Conservation (phyloP, 2,329 filamentous ascomycete genomes). For the Hawksworthiomyces lignivorus region DNA sequence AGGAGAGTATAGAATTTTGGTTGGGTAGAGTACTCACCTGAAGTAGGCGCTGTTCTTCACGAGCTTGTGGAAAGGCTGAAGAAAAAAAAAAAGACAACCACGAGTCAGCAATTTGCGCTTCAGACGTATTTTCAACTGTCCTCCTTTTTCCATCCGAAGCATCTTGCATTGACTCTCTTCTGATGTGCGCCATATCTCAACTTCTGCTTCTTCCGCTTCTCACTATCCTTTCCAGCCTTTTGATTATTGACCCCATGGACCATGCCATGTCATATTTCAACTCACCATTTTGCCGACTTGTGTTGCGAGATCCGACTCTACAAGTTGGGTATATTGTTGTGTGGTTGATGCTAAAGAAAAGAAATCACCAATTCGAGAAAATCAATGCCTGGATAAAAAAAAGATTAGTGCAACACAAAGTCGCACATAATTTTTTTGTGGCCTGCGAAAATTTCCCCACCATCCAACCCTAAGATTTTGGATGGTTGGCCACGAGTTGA, state of each 20-base stretch:
- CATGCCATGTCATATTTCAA: too few species aligned
- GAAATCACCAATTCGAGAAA: conserved; percentile 19
- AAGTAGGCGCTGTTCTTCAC: conserved; percentile 99
- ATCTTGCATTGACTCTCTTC: conserved; percentile 85
- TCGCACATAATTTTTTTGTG: conserved; percentile 28
- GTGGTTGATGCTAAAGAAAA: conserved; percentile 24
- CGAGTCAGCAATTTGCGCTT: conserved; percentile 99
- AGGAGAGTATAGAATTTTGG: too few species aligned
- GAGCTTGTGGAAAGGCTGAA: conserved; percentile 82
- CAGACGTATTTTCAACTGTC: conserved; percentile 50
- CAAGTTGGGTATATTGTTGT: conserved; percentile 26
- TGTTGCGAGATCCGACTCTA: conserved; percentile 33
- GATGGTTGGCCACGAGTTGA: conserved; percentile 6
- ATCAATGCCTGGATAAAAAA: conserved; percentile 8
- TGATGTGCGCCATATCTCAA: neutral
- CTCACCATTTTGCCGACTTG: conserved; percentile 63
- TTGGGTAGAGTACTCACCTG: conserved; percentile 71
- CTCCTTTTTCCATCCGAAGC: conserved; percentile 68
- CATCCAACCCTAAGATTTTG: conserved; percentile 23
- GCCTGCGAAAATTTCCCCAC: conserved; percentile 27
- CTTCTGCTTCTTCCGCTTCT: conserved; percentile 9
- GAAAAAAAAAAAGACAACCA: conserved; percentile 44
- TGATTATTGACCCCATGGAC: neutral
- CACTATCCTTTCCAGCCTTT: neutral
- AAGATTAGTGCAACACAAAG: conserved; percentile 17